A percentile compares a stretch with the other conserved stretches of the same genome.
Conservation (phyloP, 2,329 filamentous ascomycete genomes). For the Seiridium cupressi region DNA sequence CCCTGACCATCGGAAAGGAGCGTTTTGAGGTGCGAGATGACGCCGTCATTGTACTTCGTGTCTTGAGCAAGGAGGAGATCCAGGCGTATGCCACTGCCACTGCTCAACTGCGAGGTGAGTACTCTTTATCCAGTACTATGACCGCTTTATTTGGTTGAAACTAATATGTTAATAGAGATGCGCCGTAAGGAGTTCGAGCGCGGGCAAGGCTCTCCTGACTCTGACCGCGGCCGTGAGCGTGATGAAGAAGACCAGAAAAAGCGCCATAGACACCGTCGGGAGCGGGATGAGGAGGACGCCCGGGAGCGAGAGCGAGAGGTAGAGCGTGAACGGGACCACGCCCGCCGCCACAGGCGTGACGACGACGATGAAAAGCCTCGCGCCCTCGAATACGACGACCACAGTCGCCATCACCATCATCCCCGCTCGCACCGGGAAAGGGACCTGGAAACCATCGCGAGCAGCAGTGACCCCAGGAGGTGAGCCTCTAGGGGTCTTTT, state of each 20-base stretch:
- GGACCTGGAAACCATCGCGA: conserved; percentile 19
- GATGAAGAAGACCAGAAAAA: conserved; percentile 29
- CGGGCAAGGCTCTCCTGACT: conserved; percentile 15
- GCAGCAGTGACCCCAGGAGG: conserved; percentile 16
- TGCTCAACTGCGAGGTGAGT: conserved; percentile 73
- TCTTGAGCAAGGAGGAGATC: conserved; percentile 85
- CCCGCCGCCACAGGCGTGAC: conserved; percentile 16
- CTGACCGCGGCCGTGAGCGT: conserved; percentile 21
- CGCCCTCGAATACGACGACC: conserved; percentile 24
- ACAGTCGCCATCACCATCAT: conserved; percentile 15
- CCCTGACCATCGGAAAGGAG: conserved; percentile 82
- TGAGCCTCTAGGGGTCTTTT: conserved; percentile 5
- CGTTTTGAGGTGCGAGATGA: conserved; percentile 89
- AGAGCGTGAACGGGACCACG: conserved; percentile 23
- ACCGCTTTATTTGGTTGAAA: background rate
- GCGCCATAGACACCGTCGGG: conserved; percentile 24
- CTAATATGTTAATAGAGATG: conserved; percentile 29
- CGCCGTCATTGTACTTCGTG: conserved; percentile 88
- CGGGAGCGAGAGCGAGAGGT: conserved; percentile 19
- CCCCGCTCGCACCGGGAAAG: conserved; percentile 13
- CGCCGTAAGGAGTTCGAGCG: conserved; percentile 40
- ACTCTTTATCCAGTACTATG: background rate
- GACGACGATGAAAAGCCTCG: conserved; percentile 20
- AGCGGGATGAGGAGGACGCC: conserved; percentile 28
- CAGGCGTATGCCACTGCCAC: conserved; percentile 82